These are phyloP conservation scores for Eimeria sp. DNA, from an alignment of 169 alveolate species.

Conservation along the genomic window DNA sequence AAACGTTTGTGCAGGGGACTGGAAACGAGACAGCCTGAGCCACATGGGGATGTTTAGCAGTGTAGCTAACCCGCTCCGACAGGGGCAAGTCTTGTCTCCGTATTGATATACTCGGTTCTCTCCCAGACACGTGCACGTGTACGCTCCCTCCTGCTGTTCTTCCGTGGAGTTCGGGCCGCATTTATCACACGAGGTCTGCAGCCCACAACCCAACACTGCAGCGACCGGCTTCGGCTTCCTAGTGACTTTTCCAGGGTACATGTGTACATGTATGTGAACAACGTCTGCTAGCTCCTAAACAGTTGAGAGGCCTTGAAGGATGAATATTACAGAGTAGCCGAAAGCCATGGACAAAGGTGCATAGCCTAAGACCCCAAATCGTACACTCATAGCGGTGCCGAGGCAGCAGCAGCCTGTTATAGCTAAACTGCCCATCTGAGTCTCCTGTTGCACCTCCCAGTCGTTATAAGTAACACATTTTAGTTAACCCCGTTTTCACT, in stretches of 20 bases:
- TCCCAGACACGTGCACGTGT: slow-evolving; percentile 72
- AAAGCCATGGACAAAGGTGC: background rate
- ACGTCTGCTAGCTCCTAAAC: too few species aligned
- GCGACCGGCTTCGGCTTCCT: background rate
- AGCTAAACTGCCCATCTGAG: background rate
- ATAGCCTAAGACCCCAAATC: background rate
- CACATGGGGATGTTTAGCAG: background rate
- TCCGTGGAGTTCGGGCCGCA: slow-evolving; percentile 65
- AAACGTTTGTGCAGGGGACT: background rate
- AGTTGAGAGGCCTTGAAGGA: too few species aligned
- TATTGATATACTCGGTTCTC: slow-evolving; percentile 53
- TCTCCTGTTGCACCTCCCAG: background rate
- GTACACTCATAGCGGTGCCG: background rate
- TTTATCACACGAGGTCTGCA: slow-evolving; percentile 69
- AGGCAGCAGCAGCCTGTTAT: background rate
- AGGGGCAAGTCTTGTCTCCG: slow-evolving; percentile 76
- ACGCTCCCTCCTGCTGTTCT: slow-evolving; percentile 33
- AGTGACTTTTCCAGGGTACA: background rate
- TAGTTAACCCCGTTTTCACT: too few species aligned
- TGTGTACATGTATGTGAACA: too few species aligned
- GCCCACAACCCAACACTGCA: background rate
- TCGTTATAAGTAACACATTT: background rate
- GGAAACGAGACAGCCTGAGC: background rate
- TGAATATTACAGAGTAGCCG: too few species aligned
- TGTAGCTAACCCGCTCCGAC: slow-evolving; percentile 54